A percentile compares a stretch with the other conserved stretches of the same genome.
Evolutionary conservation across 352 stramenopile genomes (phyloP).

Genomic region (Phytophthora brassicae): DNA sequence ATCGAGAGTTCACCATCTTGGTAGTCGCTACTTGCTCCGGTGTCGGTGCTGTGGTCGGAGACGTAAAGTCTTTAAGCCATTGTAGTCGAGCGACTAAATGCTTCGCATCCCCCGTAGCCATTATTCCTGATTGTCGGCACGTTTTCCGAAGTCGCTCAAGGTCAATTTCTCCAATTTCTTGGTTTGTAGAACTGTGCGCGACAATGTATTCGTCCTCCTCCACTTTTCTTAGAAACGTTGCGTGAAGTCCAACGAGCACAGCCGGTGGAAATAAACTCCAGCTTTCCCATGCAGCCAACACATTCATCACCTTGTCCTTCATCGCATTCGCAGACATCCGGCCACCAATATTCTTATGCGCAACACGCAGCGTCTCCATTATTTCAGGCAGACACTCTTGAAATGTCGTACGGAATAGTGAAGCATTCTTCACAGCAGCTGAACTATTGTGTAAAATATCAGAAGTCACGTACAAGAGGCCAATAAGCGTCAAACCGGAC

Average conservation of each 20-base stretch:
- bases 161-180: conserved; percentile 32
- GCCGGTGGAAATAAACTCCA: conserved; percentile 81
- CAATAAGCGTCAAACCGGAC: conserved; percentile 54
- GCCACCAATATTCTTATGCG: conserved; percentile 56
- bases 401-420: conserved; percentile 86
- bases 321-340: conserved; percentile 83
- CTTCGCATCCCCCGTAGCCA: conserved; percentile 46
- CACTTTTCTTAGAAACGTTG: conserved; percentile 75
- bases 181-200: conserved; percentile 7
- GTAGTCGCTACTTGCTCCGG: neutral
- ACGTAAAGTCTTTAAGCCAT: conserved; percentile 76
- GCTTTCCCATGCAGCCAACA: conserved; percentile 74
- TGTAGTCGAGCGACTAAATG: conserved; percentile 51
- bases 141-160: conserved; percentile 67
- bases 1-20: neutral
- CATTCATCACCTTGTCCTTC: conserved; percentile 78
- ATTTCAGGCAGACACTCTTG: conserved; percentile 81
- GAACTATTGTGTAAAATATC: conserved; percentile 92
- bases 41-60: conserved; percentile 28
- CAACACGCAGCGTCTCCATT: conserved; percentile 51
- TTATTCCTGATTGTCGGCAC: conserved; percentile 64
- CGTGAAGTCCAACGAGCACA: conserved; percentile 78
- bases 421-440: conserved; percentile 87
- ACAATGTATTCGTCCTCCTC: conserved; percentile 57
- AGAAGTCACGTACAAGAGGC: conserved; percentile 79